Evolutionary conservation across 169 alveolate genomes (phyloP), one percentile per base, ranked within the genome.

Genomic region (Plasmodium ovale): DNA sequence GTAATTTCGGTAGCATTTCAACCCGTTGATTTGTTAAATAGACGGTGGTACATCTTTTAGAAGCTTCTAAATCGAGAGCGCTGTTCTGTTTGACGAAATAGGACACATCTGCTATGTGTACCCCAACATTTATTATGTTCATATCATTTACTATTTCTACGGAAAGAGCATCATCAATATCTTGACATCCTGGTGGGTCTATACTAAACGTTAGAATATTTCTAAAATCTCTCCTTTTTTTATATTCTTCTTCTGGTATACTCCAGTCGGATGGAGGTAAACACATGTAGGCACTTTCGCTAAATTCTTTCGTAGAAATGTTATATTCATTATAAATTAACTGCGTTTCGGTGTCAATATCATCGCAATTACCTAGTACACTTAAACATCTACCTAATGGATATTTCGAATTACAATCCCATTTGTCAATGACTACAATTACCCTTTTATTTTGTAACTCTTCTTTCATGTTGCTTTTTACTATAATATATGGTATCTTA

Each of bases 51-150:
- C 99, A 97, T 85, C 99, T 94, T 92, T 97, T 96, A 10, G 99
- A 97, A 0, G 99, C 99, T 93, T 98, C 99, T 60, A 93, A 95
- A 95, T 99, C 99, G 3, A 99, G 94, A 56, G 98, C 96, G 16
- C 98, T 95, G 35, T 96, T 99, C 16, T 99, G 97, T 67, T 94
- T 95, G 1, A 99, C 99, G 92, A 97, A 99, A 90, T 98, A 98
- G 44, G 99, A 96, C 4, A 99, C 99, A 92, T 99, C 99, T 1
- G 99, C 99, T 51, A 99, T 99, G 91, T 99, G 99, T 9, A 99
- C 99, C 16, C 99, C 99, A 6, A 99, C 95, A 92, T 95, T 94
- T 35, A 92, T 87, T 79, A 88, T 68, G 5, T 87, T 79, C 23
- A 87, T 92, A 58, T 93, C 94, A 53, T 95, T 93, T 94, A 98